phyloP scores from a whole-genome alignment of 495 filamentous ascomycete genomes.

The Symbiotaphrina buchneri region DNA sequence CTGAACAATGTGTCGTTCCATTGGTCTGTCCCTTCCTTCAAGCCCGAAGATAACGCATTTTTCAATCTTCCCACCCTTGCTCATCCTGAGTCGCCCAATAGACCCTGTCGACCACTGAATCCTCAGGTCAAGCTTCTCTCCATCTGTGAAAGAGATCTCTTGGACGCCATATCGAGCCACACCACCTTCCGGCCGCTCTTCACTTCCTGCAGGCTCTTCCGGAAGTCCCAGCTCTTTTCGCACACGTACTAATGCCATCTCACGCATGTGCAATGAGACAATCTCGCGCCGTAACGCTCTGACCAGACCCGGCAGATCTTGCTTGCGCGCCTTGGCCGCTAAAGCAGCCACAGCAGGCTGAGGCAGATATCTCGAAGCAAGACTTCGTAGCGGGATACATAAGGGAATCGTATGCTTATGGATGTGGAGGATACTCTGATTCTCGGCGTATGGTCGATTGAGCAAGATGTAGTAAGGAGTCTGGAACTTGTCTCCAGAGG shows the following conservation, averaged over 20 bases:
- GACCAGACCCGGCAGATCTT: constrained; percentile 3
- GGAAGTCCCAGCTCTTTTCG: no score
- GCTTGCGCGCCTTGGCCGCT: neutral
- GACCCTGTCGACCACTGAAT: constrained; percentile 2
- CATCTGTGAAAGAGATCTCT: neutral
- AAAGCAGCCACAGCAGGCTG: neutral
- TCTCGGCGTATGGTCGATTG: constrained; percentile 1
- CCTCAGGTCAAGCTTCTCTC: constrained; percentile 1
- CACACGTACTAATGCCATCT: no score
- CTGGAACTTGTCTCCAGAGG: constrained; percentile 5
- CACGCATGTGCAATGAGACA: constrained; percentile 2
- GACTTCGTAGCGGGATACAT: constrained; percentile 2
- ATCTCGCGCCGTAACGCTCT: constrained; percentile 3
- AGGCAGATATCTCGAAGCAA: constrained; percentile 2
- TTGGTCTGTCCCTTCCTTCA: constrained; percentile 1
- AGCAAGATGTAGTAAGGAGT: constrained; percentile 6
- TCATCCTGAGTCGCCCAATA: constrained; percentile 1
- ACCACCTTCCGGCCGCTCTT: no score
- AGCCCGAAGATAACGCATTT: constrained; percentile 1
- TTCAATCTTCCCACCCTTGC: constrained; percentile 1
- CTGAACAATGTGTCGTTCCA: constrained; percentile 3
- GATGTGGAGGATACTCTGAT: constrained; percentile 1
- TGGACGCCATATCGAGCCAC: neutral
- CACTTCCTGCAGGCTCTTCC: no score
- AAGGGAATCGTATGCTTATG: constrained; percentile 5